Evolutionary conservation across 257 asterid genomes (phyloP).

Genomic region (Cordia subcordata): DNA sequence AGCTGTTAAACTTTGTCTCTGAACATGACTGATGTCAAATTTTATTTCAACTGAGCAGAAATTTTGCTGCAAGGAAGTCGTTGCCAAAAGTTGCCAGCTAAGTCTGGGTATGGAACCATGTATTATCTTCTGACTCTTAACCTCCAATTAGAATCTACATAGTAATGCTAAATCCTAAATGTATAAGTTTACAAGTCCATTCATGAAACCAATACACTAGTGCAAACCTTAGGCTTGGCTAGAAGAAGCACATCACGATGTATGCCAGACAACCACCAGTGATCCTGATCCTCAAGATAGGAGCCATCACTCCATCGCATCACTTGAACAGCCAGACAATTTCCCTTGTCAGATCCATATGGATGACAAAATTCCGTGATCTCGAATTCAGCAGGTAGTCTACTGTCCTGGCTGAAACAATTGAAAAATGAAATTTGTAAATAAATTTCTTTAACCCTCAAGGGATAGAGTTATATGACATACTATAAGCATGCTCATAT

Average conservation of each 20-base stretch:
- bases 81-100: too few species aligned
- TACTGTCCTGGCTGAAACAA: constrained; percentile 84
- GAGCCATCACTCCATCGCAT: constrained; percentile 98
- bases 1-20: too few species aligned
- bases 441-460: neutral
- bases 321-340: constrained; percentile 90
- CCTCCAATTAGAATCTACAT: too few species aligned
- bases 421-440: constrained; percentile 13
- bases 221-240: constrained; percentile 86
- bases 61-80: too few species aligned
- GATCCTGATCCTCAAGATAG: constrained; percentile 99
- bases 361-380: constrained; percentile 83
- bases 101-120: too few species aligned
- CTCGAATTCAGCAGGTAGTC: constrained; percentile 98
- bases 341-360: constrained; percentile 62
- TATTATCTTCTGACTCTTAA: too few species aligned
- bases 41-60: too few species aligned
- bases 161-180: too few species aligned
- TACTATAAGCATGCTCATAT: too few species aligned
- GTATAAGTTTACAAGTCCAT: neutral
- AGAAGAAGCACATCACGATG: constrained; percentile 92
- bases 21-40: too few species aligned
- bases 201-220: neutral
- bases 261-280: constrained; percentile 98
- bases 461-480: neutral